Evolutionary conservation across 345 rosid genomes (phyloP), one percentile per base, ranked within the genome.

Genomic region (Aegle marmelos): DNA sequence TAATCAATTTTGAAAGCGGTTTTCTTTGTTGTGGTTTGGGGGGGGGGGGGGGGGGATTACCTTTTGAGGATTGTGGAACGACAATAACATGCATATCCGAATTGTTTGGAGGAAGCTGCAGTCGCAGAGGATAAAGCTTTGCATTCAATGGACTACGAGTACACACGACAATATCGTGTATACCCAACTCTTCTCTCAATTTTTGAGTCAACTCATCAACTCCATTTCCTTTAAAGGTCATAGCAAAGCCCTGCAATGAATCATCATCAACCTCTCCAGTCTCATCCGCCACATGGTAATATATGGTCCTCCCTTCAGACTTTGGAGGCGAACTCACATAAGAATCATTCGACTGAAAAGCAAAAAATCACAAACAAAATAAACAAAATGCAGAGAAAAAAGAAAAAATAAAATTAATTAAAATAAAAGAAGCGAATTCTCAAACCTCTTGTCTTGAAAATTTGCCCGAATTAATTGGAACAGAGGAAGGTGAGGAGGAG

Each of bases 91-190:
- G 96, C 91, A 97, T 61, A 76, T 91, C 86, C 2, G 93, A 83
- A 59, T 82, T 91, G 82, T 93, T 94, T 27, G 99, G 99, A 27
- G 99, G 99, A 79, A 97, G 98, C 85, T 91, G 98, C 82, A 97
- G 86, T 33, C 90, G 91, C 76, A 97, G 94, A 0, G 98, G 98
- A 77, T 80, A 88, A 77, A 97, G 93, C 87, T 91, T 87, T 70
- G 90, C 93, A 84, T 97, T 90, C 86, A 97, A 84, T 0, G 98
- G 99, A 84, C 93, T 94, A 0, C 94, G 91, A 56, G 93, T 86
- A 76, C 99, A 97, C 84, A 97, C 98, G 58, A 94, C 80, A 39
- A 91, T 84, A 50, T 84, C 93, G 28, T 90, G 85, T 17, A 93
- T 72, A 11, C 91, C 90, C 4, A 93, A 90, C 80, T 93, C 97